Percentiles rank a stretch among this genome's conserved stretches.
These are phyloP conservation scores for Yamadazyma sp. DNA, from an alignment of 1,139 yeast genomes.

Conservation along the genomic window DNA sequence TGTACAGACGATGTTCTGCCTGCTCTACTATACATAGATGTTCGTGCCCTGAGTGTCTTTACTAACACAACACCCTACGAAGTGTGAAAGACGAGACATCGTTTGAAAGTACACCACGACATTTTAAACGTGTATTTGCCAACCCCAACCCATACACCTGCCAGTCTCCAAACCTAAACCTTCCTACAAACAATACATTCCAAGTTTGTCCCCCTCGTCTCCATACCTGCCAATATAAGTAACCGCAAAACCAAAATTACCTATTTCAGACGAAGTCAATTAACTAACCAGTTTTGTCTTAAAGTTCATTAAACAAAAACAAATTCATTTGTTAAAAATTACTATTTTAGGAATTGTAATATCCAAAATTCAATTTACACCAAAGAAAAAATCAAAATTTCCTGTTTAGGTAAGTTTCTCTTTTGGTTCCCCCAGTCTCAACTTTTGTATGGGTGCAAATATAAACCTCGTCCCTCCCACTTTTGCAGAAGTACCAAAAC, in stretches of 20 bases:
- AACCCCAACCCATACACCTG: not conserved
- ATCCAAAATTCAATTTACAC: not conserved
- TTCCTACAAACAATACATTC: too few species aligned
- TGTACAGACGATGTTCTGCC: too few species aligned
- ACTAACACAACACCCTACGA: too few species aligned
- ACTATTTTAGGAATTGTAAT: slow-evolving; percentile 16
- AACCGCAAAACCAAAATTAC: not conserved
- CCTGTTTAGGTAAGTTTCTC: slow-evolving; percentile 6
- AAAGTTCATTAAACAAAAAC: slow-evolving; percentile 1
- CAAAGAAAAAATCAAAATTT: slow-evolving; percentile 2
- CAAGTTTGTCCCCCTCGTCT: not conserved
- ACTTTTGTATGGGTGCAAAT: slow-evolving; percentile 3
- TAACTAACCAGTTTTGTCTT: slow-evolving; percentile 6
- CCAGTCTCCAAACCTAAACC: not conserved
- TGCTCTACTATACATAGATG: too few species aligned
- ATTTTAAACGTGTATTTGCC: too few species aligned
- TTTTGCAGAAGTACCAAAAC: not conserved
- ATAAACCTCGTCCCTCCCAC: slow-evolving; percentile 3
- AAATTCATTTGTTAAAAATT: slow-evolving; percentile 7
- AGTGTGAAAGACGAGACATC: too few species aligned
- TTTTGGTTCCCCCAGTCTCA: not conserved
- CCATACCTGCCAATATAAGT: not conserved
- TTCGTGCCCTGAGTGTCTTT: too few species aligned
- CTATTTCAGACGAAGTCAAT: not conserved
- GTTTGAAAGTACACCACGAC: too few species aligned